These are phyloP conservation scores for Wickerhamomyces sydowiorum DNA, from an alignment of 805 yeast species.

Conservation along the genomic window DNA sequence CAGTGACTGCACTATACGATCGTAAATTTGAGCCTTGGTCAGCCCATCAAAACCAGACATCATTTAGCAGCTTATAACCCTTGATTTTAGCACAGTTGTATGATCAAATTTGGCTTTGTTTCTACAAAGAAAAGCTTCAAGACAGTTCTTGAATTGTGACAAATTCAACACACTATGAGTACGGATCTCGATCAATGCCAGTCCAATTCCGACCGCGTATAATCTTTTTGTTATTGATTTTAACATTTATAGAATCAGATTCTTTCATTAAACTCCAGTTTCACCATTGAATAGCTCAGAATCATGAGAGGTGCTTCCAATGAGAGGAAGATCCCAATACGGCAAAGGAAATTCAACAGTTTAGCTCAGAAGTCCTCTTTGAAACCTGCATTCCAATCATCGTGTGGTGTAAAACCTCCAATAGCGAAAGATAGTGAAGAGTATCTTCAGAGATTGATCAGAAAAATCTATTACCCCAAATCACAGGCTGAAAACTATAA, in stretches of 20 bases:
- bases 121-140: too few species aligned
- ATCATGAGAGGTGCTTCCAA: constrained; percentile 12
- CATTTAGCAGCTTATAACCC: too few species aligned
- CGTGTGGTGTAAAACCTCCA: background rate
- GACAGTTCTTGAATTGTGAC: background rate
- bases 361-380: constrained; percentile 2
- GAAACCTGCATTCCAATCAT: background rate
- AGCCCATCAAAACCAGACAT: background rate
- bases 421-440: constrained; percentile 18
- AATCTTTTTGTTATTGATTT: too few species aligned
- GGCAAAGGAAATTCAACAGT: background rate
- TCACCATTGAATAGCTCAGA: background rate
- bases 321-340: background rate
- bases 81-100: too few species aligned
- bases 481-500: constrained; percentile 10
- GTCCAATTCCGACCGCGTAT: background rate
- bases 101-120: too few species aligned
- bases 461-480: constrained; percentile 22
- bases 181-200: background rate
- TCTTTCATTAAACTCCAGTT: too few species aligned
- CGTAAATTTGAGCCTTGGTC: background rate
- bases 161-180: background rate
- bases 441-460: constrained; percentile 21
- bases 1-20: background rate
- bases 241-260: too few species aligned